Base-by-base conservation (phyloP, 371 early-diverging fungal genomes). In the Coemansia sp. region DNA sequence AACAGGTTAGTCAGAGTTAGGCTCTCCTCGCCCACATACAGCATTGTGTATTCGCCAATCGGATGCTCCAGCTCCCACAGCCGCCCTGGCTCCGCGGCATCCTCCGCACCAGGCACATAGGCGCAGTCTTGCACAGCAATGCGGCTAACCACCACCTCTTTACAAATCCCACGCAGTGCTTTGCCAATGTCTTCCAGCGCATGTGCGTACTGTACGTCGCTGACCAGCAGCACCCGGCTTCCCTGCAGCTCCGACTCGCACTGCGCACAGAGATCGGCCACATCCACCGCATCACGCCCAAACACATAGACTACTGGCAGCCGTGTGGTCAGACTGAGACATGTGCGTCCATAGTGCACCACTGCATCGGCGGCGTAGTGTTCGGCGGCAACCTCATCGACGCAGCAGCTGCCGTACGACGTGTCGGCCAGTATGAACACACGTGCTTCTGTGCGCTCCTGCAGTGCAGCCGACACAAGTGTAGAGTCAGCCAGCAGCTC, bases 361-460 rank as follows among this genome's bases (percentile, higher is more conserved):
- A 97, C 85, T 21, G 90, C 68, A 60, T 95, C 92, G 4, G 94
- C 89, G 16, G 80, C 66, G 48, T 88, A 88, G 78, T 97, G 98
- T 75, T 90, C 86, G 13, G 95, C 96, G 22, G 98, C 97, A 1
- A 97, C 92, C 71, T 94, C 93, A 71, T 97, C 98, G 1, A 95
- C 93, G 79, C 98, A 97, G 78, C 98, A 97, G 76, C 95, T 94
- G 66, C 96, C 95, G 68, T 92, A 95, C 11, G 96, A 92, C 0
- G 98, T 95, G 71, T 97, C 98, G 7, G 93, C 98, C 34, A 97
- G 78, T 16, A 95, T 83, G 69, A 84, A 93, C 22, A 91, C 72
- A 5, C 81, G 68, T n/a, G 81, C 69, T 5, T 64, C 71, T n/a
- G 71, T 68, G 22, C 83, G 61, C 18, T 39, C 55, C 13, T 73